Conservation (phyloP, 2,329 filamentous ascomycete species). For the Trichoderma sp. region DNA sequence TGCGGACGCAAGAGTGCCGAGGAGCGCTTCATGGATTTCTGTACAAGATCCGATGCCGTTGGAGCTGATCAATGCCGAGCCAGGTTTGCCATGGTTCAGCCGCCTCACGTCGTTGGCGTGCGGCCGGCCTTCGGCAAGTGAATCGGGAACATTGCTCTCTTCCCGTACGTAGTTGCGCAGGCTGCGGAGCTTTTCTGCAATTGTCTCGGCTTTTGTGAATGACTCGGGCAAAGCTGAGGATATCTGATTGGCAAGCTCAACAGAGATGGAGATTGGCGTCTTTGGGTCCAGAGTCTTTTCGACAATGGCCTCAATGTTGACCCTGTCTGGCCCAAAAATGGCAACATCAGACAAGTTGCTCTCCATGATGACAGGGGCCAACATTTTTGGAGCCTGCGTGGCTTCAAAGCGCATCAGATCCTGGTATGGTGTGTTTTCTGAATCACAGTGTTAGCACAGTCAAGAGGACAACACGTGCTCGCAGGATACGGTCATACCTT, state of each 20-base stretch:
- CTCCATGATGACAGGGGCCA: conserved; percentile 58
- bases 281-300: conserved; percentile 46
- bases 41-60: conserved; percentile 52
- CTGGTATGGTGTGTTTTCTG: conserved; percentile 56
- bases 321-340: conserved; percentile 59
- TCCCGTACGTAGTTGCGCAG: conserved; percentile 47
- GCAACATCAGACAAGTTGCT: conserved; percentile 56
- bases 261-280: conserved; percentile 38
- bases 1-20: conserved; percentile 49
- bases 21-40: conserved; percentile 60
- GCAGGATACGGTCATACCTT: conserved; percentile 46
- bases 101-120: conserved; percentile 35
- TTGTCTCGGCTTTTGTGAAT: conserved; percentile 47
- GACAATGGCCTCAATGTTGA: conserved; percentile 47
- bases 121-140: conserved; percentile 34
- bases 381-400: conserved; percentile 54
- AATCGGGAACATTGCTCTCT: conserved; percentile 34
- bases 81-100: conserved; percentile 37
- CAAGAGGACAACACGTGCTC: background rate
- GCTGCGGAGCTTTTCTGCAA: conserved; percentile 53
- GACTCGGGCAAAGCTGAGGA: conserved; percentile 44
- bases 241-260: conserved; percentile 45
- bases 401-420: conserved; percentile 61
- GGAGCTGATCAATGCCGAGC: conserved; percentile 44
- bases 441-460: background rate